phyloP scores from a whole-genome alignment of 1,284 basidiomycete species.

The Fomitopsis pinicola region DNA sequence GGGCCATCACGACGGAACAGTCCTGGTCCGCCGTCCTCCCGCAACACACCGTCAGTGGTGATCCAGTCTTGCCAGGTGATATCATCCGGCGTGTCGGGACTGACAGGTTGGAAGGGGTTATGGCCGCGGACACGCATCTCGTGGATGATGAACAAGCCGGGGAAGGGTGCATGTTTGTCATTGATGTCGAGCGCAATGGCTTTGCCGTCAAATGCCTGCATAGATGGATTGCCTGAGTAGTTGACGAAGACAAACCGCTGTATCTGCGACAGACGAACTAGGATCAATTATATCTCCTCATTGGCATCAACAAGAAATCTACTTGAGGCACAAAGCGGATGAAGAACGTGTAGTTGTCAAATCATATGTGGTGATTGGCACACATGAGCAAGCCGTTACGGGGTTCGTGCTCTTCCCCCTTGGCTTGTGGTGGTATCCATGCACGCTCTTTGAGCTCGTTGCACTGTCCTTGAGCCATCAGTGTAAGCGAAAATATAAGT shows the following conservation, averaged over 20 bases:
- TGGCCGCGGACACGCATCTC: slow-evolving; percentile 27
- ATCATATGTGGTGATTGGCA: not conserved
- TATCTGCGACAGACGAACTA: too few species aligned
- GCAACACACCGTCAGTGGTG: not conserved
- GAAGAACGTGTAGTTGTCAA: not conserved
- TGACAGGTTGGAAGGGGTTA: slow-evolving; percentile 17
- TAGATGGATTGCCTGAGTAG: not conserved
- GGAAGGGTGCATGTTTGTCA: slow-evolving; percentile 24
- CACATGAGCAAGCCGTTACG: not conserved
- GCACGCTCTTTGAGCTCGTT: not conserved
- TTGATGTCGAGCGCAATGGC: slow-evolving; percentile 22
- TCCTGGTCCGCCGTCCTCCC: not conserved
- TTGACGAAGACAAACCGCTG: not conserved
- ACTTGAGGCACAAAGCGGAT: not conserved
- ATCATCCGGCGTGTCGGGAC: not conserved
- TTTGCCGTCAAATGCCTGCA: slow-evolving; percentile 18
- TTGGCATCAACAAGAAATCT: too few species aligned
- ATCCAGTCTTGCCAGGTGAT: slow-evolving; percentile 2
- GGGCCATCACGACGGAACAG: not conserved
- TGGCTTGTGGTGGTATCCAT: not conserved
- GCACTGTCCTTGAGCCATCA: not conserved
- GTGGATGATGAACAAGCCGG: slow-evolving; percentile 26
- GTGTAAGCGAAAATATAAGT: not conserved
- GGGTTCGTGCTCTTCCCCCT: not conserved
- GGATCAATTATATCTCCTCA: too few species aligned